Evolutionary conservation across 1,284 basidiomycete genomes (phyloP), one percentile per base, ranked within the genome.

Genomic region (Moesziomyces globuligerus): DNA sequence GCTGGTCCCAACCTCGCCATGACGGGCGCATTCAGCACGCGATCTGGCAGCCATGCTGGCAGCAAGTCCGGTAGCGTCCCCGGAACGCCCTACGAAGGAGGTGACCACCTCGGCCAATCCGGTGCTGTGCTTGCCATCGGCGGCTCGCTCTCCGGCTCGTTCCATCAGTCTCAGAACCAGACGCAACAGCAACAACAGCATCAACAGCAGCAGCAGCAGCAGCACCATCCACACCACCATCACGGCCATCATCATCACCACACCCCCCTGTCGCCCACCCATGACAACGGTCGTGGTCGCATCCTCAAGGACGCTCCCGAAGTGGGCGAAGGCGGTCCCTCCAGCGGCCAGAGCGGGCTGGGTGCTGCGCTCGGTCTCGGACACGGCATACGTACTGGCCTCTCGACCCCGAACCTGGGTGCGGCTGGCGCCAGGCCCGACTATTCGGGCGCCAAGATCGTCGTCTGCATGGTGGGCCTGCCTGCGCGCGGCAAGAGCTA

Each of bases 391-490:
- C 58, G 62, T 32, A 68, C 70, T 1, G 67, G 67, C 20, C 26
- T 69, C 6, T 54, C 51, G 5, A 68, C 73, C 17, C 73, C 64
- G 21, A 77, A 77, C 51, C 59, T 77, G 13, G 78, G 78, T 34
- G 73, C 72, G 23, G 59, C 66, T 91, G 93, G 95, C 39, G 91
- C 91, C 51, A 96, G 95, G 83, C 95, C 96, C 4, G 96, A 98
- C 81, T 98, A 98, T 77, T 95, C 93, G 4, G 94, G 97, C 79
- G 92, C 92, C 44, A 98, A 98, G 87, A 97, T 99, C 74, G 94
- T 99, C 8, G 89, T 98, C 6, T 95, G 95, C 4, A 98, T 98
- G 93, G 95, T 94, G 18, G 80, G 80, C 24, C 71, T 82, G 36
- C 80, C 80, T 1, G 80, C 80, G 10, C 64, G 80, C 17, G 80